Evolutionary conservation across 2,329 filamentous ascomycete genomes (phyloP), one percentile per base, ranked within the genome.

Genomic region (Clonostachys byssicola): DNA sequence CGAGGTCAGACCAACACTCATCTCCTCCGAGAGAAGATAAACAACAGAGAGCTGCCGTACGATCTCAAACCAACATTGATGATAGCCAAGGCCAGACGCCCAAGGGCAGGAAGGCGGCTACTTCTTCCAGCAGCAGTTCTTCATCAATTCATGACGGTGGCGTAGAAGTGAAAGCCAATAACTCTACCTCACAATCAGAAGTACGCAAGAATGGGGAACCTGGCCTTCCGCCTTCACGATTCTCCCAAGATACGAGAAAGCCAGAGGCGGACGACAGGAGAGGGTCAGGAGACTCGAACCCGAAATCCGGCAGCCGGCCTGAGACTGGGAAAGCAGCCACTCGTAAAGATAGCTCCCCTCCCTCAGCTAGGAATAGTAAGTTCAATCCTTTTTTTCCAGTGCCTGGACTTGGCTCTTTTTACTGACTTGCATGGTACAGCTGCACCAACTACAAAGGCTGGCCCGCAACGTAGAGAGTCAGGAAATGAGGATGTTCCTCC

Each of bases 51-150:
- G 12, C 41, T 12, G 5, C 46, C n/a, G 3, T 30, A 10, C 23
- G 46, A 17, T 17, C 35, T 34, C 57, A 54, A 17, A 47, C 56
- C 16, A 72, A 63, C 4, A 58, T 54, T 14, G 84, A 88, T 12
- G 82, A 83, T 30, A 92, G 92, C 67, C 89, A 86, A 65, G 67
- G 94, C 40, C 89, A 92, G 59, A 88, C 87, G 2, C 89, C 90
- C 1, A 87, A 84, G 64, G 79, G 74, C 57, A 80, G 78, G 56
- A 77, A 73, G 56, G 51, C 67, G 34, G 55, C 18, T 9, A 23
- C n/a, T 12, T 36, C 47, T 12, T 20, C 43, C 3, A 43, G 23
- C 18, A 35, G 38, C 30, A 49, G 47, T 17, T 40, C 44, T 8
- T 34, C 47, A 13, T 36, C 45, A 4, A 18, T 30, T 12, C 14